phyloP scores from a whole-genome alignment of 495 filamentous ascomycete genomes.

The Tuber brumale region DNA sequence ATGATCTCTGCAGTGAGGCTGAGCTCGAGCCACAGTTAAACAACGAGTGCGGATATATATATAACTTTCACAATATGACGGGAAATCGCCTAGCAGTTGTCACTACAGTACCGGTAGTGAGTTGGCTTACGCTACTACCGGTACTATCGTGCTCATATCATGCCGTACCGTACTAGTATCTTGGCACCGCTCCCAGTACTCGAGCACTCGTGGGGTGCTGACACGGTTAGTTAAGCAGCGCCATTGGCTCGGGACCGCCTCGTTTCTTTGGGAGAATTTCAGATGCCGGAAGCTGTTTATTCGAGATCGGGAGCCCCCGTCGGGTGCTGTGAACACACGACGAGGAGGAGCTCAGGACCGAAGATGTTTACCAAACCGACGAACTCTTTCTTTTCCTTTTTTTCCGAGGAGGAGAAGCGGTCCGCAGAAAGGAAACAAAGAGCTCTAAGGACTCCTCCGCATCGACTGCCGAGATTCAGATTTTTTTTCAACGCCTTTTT shows the following conservation, averaged over 20 bases:
- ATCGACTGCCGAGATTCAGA: neutral
- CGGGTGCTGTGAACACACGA: neutral
- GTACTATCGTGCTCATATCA: neutral
- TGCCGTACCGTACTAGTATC: neutral
- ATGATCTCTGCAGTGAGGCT: neutral
- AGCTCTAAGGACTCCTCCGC: neutral
- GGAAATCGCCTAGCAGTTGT: neutral
- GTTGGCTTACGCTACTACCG: neutral
- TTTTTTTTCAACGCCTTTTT: constrained; percentile 1
- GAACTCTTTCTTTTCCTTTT: neutral
- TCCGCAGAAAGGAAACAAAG: neutral
- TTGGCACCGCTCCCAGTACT: neutral
- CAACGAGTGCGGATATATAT: neutral
- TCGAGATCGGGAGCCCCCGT: neutral
- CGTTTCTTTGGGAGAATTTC: neutral
- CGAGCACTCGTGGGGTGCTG: neutral
- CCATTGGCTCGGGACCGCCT: neutral
- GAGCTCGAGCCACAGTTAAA: neutral
- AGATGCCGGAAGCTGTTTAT: neutral
- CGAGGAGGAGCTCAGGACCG: neutral
- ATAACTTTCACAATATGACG: neutral
- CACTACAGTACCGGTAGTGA: neutral
- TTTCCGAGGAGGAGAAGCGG: neutral
- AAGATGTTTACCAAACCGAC: neutral
- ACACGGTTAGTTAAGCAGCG: neutral